Percentiles rank a stretch among this genome's conserved stretches.
phyloP scores from a whole-genome alignment of 2,329 filamentous ascomycete species.

The Penicillium sp. region DNA sequence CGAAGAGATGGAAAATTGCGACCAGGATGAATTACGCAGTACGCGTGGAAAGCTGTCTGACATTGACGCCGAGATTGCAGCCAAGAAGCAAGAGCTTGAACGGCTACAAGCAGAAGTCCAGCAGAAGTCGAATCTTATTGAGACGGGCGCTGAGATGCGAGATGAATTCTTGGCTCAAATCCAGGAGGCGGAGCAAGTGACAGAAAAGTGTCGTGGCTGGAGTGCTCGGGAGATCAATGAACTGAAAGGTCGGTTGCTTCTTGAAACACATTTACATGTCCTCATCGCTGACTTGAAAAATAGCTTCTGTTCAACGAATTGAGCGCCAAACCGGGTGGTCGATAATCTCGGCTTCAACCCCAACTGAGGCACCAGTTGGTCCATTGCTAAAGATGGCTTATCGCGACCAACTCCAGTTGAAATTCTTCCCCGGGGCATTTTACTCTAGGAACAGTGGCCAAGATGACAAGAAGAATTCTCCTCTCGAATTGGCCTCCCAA shows the following conservation, averaged over 20 bases:
- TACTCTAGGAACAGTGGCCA: slow-evolving; percentile 22
- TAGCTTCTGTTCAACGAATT: slow-evolving; percentile 42
- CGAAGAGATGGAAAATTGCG: slow-evolving; percentile 62
- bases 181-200: slow-evolving; percentile 75
- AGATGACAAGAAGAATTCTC: slow-evolving; percentile 25
- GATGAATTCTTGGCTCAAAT: slow-evolving; percentile 72
- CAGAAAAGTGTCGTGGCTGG: slow-evolving; percentile 89
- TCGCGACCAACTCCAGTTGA: slow-evolving; percentile 42
- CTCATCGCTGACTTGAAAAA: slow-evolving; percentile 9
- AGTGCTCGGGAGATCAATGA: slow-evolving; percentile 75
- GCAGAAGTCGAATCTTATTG: slow-evolving; percentile 66
- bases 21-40: slow-evolving; percentile 74
- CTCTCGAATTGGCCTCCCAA: slow-evolving; percentile 37
- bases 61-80: slow-evolving; percentile 68
- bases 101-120: slow-evolving; percentile 67
- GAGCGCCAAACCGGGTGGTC: slow-evolving; percentile 49
- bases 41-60: slow-evolving; percentile 68
- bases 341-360: slow-evolving; percentile 38
- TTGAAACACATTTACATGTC: background rate
- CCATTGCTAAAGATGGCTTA: slow-evolving; percentile 45
- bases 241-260: slow-evolving; percentile 66
- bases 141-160: slow-evolving; percentile 66
- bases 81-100: slow-evolving; percentile 68
- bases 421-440: slow-evolving; percentile 45
- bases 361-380: slow-evolving; percentile 29